Evolutionary conservation across 140 eudicot species (phyloP).

Genomic region (Bidens hawaiensis): DNA sequence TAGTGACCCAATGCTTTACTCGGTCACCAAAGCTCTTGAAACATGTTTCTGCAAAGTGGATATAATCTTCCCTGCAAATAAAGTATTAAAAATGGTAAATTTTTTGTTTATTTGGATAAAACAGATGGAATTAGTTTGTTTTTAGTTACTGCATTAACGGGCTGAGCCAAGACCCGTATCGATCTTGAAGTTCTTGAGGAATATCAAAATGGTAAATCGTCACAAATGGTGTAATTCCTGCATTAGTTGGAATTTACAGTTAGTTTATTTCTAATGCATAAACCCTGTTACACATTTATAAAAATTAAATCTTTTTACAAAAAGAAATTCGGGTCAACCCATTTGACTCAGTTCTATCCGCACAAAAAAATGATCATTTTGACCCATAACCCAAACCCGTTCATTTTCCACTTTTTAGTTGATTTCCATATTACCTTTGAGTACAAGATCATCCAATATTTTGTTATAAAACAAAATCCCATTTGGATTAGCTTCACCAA

Average conservation of each 20-base stretch:
- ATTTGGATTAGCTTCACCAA: constrained; percentile 52
- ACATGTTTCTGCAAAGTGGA: constrained; percentile 59
- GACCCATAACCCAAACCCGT: neutral
- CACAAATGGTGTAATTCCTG: constrained; percentile 74
- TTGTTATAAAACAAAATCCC: constrained; percentile 59
- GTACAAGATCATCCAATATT: constrained; percentile 49
- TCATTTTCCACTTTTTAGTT: too few relatives aligned
- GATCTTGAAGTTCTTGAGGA: constrained; percentile 70
- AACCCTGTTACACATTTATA: neutral
- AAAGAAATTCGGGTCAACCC: neutral
- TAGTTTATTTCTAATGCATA: neutral
- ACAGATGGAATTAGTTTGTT: neutral
- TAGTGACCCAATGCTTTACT: constrained; percentile 73
- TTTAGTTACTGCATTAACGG: constrained; percentile 62
- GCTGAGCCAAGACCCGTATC: constrained; percentile 72
- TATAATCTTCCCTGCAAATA: constrained; percentile 72
- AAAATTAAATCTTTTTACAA: neutral
- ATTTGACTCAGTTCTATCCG: neutral
- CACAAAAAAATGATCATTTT: neutral
- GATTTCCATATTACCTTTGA: constrained; percentile 40
- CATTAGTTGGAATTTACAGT: constrained; percentile 7
- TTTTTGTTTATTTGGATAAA: neutral
- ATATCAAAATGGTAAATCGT: constrained; percentile 55
- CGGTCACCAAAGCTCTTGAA: constrained; percentile 60
- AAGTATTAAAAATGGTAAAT: neutral